Conservation (phyloP, 371 early-diverging fungal genomes). For the Mucor circinelloides region DNA sequence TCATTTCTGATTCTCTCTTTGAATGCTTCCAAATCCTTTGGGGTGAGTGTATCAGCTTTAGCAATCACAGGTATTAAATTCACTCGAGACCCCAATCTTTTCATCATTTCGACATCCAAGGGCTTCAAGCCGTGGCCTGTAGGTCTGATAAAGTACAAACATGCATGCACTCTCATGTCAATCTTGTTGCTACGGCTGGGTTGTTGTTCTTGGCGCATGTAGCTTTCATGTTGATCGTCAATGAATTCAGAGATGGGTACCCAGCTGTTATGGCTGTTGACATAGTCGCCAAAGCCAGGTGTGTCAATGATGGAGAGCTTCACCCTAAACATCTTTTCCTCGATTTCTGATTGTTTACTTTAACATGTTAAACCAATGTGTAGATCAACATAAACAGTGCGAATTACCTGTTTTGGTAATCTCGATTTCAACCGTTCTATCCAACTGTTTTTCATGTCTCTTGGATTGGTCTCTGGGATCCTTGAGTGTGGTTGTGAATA, state of each 20-base stretch:
- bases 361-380: slow-evolving; percentile 7
- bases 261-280: slow-evolving; percentile 73
- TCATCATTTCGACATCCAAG: slow-evolving; percentile 93
- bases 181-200: slow-evolving; percentile 56
- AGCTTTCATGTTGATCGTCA: slow-evolving; percentile 93
- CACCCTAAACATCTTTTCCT: slow-evolving; percentile 95
- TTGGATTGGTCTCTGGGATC: slow-evolving; percentile 60
- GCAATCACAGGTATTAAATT: slow-evolving; percentile 89
- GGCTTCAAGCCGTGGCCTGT: slow-evolving; percentile 87
- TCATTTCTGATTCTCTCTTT: slow-evolving; percentile 78
- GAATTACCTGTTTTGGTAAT: slow-evolving; percentile 65
- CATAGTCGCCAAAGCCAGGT: slow-evolving; percentile 90
- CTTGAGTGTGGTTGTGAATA: slow-evolving; percentile 73
- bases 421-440: slow-evolving; percentile 84
- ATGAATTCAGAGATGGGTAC: slow-evolving; percentile 78
- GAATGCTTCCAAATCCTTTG: slow-evolving; percentile 74
- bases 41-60: slow-evolving; percentile 74
- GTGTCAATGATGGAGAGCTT: slow-evolving; percentile 90
- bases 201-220: slow-evolving; percentile 76
- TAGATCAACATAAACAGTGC: background rate
- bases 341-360: slow-evolving; percentile 70
- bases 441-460: slow-evolving; percentile 61
- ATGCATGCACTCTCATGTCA: slow-evolving; percentile 85
- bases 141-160: slow-evolving; percentile 92
- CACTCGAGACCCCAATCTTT: slow-evolving; percentile 76